Evolutionary conservation across 2,329 filamentous ascomycete species (phyloP).

Genomic region (Dichotomopilus funicola): DNA sequence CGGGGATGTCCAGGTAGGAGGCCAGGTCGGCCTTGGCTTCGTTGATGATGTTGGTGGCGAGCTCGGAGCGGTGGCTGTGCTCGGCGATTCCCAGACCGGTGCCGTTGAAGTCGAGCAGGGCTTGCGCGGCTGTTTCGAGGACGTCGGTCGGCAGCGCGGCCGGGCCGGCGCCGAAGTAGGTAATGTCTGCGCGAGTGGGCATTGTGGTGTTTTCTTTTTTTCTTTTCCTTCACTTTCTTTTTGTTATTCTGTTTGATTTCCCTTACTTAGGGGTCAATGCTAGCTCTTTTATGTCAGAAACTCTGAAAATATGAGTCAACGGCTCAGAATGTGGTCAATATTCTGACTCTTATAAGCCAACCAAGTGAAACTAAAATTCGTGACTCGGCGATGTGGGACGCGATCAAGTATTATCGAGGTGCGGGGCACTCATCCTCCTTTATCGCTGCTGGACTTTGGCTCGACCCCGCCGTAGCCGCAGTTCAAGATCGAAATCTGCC

Average conservation of each 20-base stretch:
- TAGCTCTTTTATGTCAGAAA: neutral
- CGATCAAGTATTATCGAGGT: neutral
- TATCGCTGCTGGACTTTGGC: neutral
- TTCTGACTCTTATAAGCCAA: neutral
- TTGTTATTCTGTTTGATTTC: neutral
- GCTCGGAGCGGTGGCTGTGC: constrained; percentile 78
- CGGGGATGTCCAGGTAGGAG: constrained; percentile 69
- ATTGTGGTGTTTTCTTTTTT: constrained; percentile 35
- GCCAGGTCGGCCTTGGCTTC: constrained; percentile 69
- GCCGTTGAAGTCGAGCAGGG: constrained; percentile 73
- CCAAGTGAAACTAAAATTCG: neutral
- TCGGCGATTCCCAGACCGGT: constrained; percentile 83
- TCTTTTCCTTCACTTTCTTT: neutral
- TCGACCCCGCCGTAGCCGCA: constrained; percentile 10
- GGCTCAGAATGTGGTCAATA: neutral
- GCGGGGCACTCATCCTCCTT: constrained; percentile 4
- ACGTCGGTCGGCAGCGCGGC: constrained; percentile 78
- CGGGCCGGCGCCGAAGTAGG: constrained; percentile 87
- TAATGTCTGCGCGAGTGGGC: constrained; percentile 65
- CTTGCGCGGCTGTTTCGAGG: constrained; percentile 67
- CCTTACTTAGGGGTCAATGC: neutral
- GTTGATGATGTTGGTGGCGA: constrained; percentile 72
- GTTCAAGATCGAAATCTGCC: neutral
- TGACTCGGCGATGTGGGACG: neutral
- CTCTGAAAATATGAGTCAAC: neutral